Evolutionary conservation across 768 basidiomycete genomes (phyloP), one percentile per base, ranked within the genome.

Genomic region (Cubamyces sp.): DNA sequence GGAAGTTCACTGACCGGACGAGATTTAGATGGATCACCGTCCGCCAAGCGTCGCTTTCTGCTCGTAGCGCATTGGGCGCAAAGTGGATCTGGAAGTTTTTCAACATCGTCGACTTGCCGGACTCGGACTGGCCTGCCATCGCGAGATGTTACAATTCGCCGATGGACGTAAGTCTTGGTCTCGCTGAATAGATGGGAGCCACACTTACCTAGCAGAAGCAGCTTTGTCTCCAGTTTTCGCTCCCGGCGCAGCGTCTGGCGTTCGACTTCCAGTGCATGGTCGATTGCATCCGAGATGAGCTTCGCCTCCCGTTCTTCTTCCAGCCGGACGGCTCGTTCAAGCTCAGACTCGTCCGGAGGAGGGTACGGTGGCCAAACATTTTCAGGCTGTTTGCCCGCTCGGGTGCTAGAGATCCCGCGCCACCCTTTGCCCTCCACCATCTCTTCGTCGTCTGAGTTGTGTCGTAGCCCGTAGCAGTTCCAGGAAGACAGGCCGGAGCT

Each of bases 1-100:
- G 72, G 63, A 75, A 77, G 66, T 78, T 78, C 52, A 82, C 76
- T 26, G 79, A 78, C 55, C 84, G 84, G 64, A 87, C 81, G 64
- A 89, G 83, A 71, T 89, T 88, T 68, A 88, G 82, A 69, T 87
- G 82, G 58, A 89, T 85, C 62, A 88, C 82, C 3, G 86, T 82
- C 42, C 85, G 79, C 87, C 87, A 89, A 43, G 82, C 75, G 48
- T 79, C 80, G 5, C 79, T 75, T 76, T 88, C 86, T 2, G 80
- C 78, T 43, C 79, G 74, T 65, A 88, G 86, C 1, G 85, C 80
- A 61, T 80, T 80, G 0, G 87, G 87, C 8, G 84, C 79, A 62
- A 84, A 86, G 47, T 81, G 77, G 30, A 87, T 76, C 67, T 87
- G 84, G 64, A 87, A 85, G 69, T 86, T 86, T 75, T 87, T 87